Percentiles rank a stretch among this genome's conserved stretches.
These are phyloP conservation scores for Flaveria sonorensis DNA, from an alignment of 129 eudicot species.

Conservation along the genomic window DNA sequence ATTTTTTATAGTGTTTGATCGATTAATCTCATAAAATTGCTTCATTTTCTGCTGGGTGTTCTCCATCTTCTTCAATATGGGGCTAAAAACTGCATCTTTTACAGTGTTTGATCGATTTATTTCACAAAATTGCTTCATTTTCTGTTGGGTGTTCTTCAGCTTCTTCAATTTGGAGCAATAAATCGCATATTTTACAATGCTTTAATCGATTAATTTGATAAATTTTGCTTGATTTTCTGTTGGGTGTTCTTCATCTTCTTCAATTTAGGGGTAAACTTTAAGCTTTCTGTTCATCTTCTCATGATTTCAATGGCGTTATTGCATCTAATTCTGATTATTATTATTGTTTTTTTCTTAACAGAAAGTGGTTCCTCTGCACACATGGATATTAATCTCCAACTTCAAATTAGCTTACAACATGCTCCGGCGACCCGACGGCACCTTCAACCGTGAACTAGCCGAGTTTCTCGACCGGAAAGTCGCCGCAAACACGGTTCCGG, in stretches of 20 bases:
- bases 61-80: too few relatives aligned
- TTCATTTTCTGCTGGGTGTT: constrained; percentile 9
- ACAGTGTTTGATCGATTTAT: background rate
- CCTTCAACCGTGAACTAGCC: constrained; percentile 77
- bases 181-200: too few relatives aligned
- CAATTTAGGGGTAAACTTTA: background rate
- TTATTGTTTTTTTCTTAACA: constrained; percentile 33
- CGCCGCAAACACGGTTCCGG: constrained; percentile 66
- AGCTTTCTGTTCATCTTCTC: background rate
- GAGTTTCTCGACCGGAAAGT: constrained; percentile 92
- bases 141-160: constrained; percentile 5
- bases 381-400: constrained; percentile 93
- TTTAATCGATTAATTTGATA: background rate
- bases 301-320: too few relatives aligned
- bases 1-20: background rate
- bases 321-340: background rate
- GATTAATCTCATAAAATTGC: background rate
- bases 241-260: background rate
- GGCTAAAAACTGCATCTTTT: background rate
- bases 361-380: constrained; percentile 89
- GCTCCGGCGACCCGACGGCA: constrained; percentile 93
- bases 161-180: background rate
- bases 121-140: background rate
- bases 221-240: constrained; percentile 10
- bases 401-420: constrained; percentile 88